A percentile compares a stretch with the other conserved stretches of the same genome.
phyloP scores from a whole-genome alignment of 345 rosid genomes.

The Hypericum androsaemum region DNA sequence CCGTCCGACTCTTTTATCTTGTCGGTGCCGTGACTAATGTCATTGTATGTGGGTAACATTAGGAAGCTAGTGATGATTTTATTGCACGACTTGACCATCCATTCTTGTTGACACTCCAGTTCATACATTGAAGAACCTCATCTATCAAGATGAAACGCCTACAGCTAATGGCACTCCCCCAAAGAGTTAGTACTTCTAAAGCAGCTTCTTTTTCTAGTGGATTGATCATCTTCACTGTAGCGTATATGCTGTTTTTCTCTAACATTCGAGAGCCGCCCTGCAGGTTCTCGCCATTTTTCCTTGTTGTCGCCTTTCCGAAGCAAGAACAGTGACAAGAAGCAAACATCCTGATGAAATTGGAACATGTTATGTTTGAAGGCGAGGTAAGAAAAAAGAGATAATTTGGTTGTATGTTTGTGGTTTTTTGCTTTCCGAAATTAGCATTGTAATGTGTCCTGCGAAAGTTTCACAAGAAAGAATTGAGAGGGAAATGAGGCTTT shows the following conservation, averaged over 20 bases:
- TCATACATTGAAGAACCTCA: constrained; percentile 75
- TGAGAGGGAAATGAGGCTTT: not conserved
- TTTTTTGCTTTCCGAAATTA: constrained; percentile 2
- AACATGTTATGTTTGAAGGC: constrained; percentile 4
- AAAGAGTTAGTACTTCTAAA: constrained; percentile 42
- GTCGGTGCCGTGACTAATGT: too few species aligned
- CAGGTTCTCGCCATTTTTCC: constrained; percentile 81
- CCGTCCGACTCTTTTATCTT: too few species aligned
- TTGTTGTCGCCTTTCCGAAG: constrained; percentile 71
- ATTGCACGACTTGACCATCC: constrained; percentile 10
- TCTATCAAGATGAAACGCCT: constrained; percentile 75
- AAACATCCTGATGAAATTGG: constrained; percentile 16
- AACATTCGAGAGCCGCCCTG: constrained; percentile 3
- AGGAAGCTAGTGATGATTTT: not conserved
- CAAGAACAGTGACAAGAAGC: constrained; percentile 59
- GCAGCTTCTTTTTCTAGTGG: not conserved
- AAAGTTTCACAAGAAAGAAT: not conserved
- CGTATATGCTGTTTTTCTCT: not conserved
- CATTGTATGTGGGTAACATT: too few species aligned
- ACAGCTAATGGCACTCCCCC: constrained; percentile 42
- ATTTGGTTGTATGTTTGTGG: constrained; percentile 10
- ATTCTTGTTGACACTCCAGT: constrained; percentile 32
- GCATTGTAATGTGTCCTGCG: not conserved
- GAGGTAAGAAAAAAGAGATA: constrained; percentile 9
- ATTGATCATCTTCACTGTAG: not conserved